These are phyloP conservation scores for Omphalotus guepiniiformis DNA, from an alignment of 768 basidiomycete genomes.

Conservation along the genomic window DNA sequence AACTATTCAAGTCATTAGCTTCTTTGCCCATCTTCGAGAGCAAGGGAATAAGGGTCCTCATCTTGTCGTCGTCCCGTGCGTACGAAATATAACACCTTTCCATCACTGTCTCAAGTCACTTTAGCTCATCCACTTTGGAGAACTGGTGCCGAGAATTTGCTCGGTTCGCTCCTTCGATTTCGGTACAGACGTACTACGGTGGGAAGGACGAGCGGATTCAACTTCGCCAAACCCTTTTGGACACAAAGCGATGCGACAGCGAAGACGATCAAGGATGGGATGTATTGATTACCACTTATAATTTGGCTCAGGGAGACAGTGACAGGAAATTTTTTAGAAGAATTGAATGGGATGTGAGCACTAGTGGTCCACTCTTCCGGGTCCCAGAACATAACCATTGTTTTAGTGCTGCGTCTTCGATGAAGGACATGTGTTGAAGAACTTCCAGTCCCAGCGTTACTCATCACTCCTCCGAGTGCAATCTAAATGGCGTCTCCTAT, in stretches of 20 bases:
- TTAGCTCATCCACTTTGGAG: slow-evolving; percentile 90
- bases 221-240: slow-evolving; percentile 68
- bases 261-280: slow-evolving; percentile 69
- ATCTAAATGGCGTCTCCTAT: slow-evolving; percentile 83
- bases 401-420: slow-evolving; percentile 88
- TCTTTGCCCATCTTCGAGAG: slow-evolving; percentile 87
- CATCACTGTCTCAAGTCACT: slow-evolving; percentile 5
- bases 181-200: slow-evolving; percentile 91
- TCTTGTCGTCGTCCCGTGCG: slow-evolving; percentile 92
- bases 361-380: slow-evolving; percentile 7
- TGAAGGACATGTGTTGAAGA: slow-evolving; percentile 96
- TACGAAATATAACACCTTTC: slow-evolving; percentile 14
- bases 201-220: slow-evolving; percentile 79
- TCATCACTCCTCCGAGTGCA: slow-evolving; percentile 80
- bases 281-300: slow-evolving; percentile 95
- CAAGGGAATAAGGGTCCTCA: slow-evolving; percentile 78
- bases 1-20: slow-evolving; percentile 98
- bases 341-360: slow-evolving; percentile 86
- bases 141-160: slow-evolving; percentile 98
- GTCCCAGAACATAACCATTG: slow-evolving; percentile 6
- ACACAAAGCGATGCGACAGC: slow-evolving; percentile 46
- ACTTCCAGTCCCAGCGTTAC: slow-evolving; percentile 96
- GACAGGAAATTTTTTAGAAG: slow-evolving; percentile 93
- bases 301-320: slow-evolving; percentile 84
- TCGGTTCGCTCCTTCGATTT: slow-evolving; percentile 82